Evolutionary conservation across 2,329 filamentous ascomycete species (phyloP).

Genomic region (Cordyceps cicadae): DNA sequence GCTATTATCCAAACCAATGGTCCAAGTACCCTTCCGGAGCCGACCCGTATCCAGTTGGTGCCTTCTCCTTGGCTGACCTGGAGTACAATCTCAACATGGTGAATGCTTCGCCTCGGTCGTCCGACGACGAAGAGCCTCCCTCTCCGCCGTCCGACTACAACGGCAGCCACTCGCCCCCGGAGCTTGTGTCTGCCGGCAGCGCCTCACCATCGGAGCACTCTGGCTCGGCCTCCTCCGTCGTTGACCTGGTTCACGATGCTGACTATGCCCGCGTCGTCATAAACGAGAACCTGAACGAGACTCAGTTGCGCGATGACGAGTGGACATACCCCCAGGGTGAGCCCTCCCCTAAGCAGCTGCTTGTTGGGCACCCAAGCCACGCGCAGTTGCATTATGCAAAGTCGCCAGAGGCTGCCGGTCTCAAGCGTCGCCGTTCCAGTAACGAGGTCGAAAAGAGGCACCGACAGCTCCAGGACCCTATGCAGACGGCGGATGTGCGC

Average conservation of each 20-base stretch:
- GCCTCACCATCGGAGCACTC: slow-evolving; percentile 34
- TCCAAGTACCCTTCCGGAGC: slow-evolving; percentile 29
- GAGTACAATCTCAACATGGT: slow-evolving; percentile 26
- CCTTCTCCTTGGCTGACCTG: slow-evolving; percentile 25
- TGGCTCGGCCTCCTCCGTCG: slow-evolving; percentile 22
- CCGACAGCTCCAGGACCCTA: slow-evolving; percentile 30
- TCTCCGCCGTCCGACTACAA: slow-evolving; percentile 28
- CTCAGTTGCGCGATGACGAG: slow-evolving; percentile 30
- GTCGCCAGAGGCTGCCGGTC: slow-evolving; percentile 19
- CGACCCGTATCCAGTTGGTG: slow-evolving; percentile 26
- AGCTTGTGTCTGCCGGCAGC: slow-evolving; percentile 30
- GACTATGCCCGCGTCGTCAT: slow-evolving; percentile 25
- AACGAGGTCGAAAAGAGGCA: slow-evolving; percentile 27
- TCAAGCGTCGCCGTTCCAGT: slow-evolving; percentile 30
- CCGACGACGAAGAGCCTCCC: slow-evolving; percentile 23
- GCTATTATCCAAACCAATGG: slow-evolving; percentile 14
- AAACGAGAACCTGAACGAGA: slow-evolving; percentile 27
- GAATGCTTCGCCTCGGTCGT: slow-evolving; percentile 24
- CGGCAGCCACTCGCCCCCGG: slow-evolving; percentile 28
- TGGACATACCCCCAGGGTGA: slow-evolving; percentile 32
- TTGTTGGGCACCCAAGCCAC: slow-evolving; percentile 24
- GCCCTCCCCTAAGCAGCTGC: slow-evolving; percentile 22
- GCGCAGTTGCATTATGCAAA: slow-evolving; percentile 22
- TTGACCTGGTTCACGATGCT: slow-evolving; percentile 24
- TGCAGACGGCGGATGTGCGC: slow-evolving; percentile 41